Conservation (phyloP, 1,139 yeast species). For the Arxiozyma slooffiae region DNA sequence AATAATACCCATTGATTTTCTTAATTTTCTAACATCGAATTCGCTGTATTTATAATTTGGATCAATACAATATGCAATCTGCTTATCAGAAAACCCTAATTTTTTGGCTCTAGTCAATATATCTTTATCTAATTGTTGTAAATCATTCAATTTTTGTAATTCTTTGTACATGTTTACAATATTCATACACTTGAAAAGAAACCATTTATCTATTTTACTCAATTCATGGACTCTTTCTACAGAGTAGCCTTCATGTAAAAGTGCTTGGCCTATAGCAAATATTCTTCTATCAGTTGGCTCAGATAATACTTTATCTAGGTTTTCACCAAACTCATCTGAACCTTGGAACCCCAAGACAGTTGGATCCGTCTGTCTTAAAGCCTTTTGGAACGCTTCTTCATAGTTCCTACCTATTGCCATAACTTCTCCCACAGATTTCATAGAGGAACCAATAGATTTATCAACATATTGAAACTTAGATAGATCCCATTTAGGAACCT, state of each 20-base stretch:
- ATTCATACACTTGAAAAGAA: constrained; percentile 81
- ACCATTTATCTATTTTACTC: constrained; percentile 93
- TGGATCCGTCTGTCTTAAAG: constrained; percentile 94
- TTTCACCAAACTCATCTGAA: constrained; percentile 47
- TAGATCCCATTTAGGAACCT: constrained; percentile 98
- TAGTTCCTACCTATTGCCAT: constrained; percentile 98
- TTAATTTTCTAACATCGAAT: constrained; percentile 66
- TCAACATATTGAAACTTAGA: constrained; percentile 90
- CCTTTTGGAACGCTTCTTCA: constrained; percentile 97
- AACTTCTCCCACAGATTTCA: constrained; percentile 99
- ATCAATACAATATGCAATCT: constrained; percentile 68
- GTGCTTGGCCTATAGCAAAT: constrained; percentile 96
- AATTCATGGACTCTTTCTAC: constrained; percentile 87
- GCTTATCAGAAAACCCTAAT: constrained; percentile 90
- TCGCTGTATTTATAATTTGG: constrained; percentile 40
- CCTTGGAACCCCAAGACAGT: constrained; percentile 89
- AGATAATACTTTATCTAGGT: constrained; percentile 68
- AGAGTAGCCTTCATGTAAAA: constrained; percentile 77
- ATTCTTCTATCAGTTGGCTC: constrained; percentile 97
- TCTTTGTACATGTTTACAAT: constrained; percentile 81
- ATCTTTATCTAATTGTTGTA: constrained; percentile 54
- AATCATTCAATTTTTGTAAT: constrained; percentile 52
- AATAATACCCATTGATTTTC: constrained; percentile 67
- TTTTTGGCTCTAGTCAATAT: constrained; percentile 75
- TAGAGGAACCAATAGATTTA: constrained; percentile 86